Conservation (phyloP, 2,329 filamentous ascomycete species). For the Pseudogymnoascus sp. region DNA sequence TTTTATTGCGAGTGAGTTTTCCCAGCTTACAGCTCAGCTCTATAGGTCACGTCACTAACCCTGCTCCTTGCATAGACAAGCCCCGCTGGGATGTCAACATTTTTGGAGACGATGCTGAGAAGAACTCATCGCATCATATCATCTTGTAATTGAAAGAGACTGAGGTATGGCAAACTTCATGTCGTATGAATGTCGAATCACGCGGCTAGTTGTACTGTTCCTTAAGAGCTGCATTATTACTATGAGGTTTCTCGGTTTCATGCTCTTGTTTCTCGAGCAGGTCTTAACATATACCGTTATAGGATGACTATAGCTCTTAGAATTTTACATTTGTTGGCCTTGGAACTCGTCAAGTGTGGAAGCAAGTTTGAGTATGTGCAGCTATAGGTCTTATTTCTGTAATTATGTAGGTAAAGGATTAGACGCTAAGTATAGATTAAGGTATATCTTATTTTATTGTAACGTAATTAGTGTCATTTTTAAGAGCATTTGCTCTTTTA, state of each 20-base stretch:
- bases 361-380: not conserved
- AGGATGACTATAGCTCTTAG: not conserved
- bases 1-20: slow-evolving; percentile 32
- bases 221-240: not conserved
- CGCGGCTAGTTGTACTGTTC: not conserved
- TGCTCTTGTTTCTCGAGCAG: not conserved
- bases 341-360: not conserved
- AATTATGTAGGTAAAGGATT: not conserved
- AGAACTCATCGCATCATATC: slow-evolving; percentile 42
- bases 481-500: too few species aligned
- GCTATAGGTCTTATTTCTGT: not conserved
- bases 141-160: slow-evolving; percentile 19
- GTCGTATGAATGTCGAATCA: not conserved
- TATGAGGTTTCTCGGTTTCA: not conserved
- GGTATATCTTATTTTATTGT: too few species aligned
- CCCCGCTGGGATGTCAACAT: slow-evolving; percentile 51
- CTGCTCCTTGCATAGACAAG: slow-evolving; percentile 31
- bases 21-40: not conserved
- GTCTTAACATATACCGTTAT: not conserved
- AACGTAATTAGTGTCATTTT: too few species aligned
- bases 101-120: slow-evolving; percentile 48
- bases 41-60: not conserved
- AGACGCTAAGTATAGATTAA: too few species aligned
- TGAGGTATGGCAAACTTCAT: not conserved
- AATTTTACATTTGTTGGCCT: not conserved